Evolutionary conservation across 768 basidiomycete species (phyloP).

Genomic region (Boletus subparvulus): DNA sequence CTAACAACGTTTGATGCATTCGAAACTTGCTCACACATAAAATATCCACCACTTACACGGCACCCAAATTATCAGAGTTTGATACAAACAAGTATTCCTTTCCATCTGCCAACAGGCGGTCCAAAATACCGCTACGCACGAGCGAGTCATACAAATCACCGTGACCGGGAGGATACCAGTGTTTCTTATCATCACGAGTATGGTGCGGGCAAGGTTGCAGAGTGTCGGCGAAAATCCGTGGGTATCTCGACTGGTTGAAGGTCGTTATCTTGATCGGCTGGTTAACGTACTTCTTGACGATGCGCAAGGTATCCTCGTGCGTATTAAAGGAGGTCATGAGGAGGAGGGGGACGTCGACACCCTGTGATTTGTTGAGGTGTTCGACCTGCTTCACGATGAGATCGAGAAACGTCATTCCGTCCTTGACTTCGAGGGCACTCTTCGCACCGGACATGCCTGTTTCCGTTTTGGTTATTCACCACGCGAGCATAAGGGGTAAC

Average conservation of each 20-base stretch:
- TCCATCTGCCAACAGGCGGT: slow-evolving; percentile 84
- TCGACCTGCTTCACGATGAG: slow-evolving; percentile 93
- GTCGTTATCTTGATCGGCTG: slow-evolving; percentile 91
- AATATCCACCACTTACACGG: slow-evolving; percentile 55
- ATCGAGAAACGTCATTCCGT: slow-evolving; percentile 98
- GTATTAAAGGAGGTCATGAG: slow-evolving; percentile 99
- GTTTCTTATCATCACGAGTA: slow-evolving; percentile 79
- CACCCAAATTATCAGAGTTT: slow-evolving; percentile 96
- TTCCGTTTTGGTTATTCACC: not conserved
- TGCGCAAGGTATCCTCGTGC: slow-evolving; percentile 91
- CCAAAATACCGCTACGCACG: slow-evolving; percentile 85
- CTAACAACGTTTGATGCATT: slow-evolving; percentile 33
- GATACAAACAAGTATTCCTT: slow-evolving; percentile 98
- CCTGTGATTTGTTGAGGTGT: slow-evolving; percentile 83
- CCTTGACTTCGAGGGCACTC: slow-evolving; percentile 92
- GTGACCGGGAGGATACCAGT: slow-evolving; percentile 98
- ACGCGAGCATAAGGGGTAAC: not conserved
- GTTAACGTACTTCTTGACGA: slow-evolving; percentile 96
- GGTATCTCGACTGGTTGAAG: slow-evolving; percentile 94
- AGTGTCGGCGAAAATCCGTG: slow-evolving; percentile 87
- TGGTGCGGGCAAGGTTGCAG: slow-evolving; percentile 80
- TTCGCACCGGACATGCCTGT: slow-evolving; percentile 84
- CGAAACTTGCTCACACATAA: slow-evolving; percentile 1
- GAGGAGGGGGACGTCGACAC: slow-evolving; percentile 93
- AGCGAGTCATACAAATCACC: slow-evolving; percentile 95